These are phyloP conservation scores for Colletotrichum neosansevieriae DNA, from an alignment of 2,329 filamentous ascomycete genomes.

Conservation along the genomic window DNA sequence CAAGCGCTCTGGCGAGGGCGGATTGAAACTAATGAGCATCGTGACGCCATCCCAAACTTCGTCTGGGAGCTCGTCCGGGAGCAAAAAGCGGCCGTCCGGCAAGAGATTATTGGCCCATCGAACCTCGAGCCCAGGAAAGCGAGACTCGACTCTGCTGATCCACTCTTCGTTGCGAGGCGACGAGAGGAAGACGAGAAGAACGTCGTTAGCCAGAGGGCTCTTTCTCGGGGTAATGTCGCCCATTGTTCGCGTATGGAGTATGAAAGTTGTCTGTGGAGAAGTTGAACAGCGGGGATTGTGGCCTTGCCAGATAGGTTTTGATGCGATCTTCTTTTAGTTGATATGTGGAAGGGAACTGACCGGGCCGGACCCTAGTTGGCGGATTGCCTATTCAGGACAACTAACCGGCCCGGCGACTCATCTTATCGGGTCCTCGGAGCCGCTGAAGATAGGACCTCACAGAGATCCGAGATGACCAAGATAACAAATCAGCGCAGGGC, in stretches of 20 bases:
- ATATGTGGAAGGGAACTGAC: neutral
- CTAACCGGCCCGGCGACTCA: neutral
- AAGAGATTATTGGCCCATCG: constrained; percentile 47
- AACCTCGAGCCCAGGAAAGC: constrained; percentile 54
- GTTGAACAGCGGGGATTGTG: neutral
- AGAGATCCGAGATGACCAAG: neutral
- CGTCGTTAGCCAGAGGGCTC: constrained; percentile 50
- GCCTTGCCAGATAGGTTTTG: neutral
- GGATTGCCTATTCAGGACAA: neutral
- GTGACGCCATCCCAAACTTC: constrained; percentile 57
- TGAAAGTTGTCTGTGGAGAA: neutral
- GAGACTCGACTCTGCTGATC: constrained; percentile 48
- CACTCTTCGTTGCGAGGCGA: constrained; percentile 48
- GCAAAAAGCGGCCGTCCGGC: constrained; percentile 39
- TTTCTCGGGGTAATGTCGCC: constrained; percentile 8
- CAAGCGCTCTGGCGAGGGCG: constrained; percentile 49
- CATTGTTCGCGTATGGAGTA: neutral
- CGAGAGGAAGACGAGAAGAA: constrained; percentile 55
- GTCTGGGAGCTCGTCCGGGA: constrained; percentile 45
- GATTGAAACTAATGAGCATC: constrained; percentile 49
- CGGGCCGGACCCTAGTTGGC: neutral
- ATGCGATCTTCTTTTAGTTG: neutral
- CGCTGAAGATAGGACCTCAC: neutral
- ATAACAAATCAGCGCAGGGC: constrained; percentile 8
- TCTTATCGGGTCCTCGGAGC: neutral